Conservation (phyloP, 331 rosid genomes). For the Acacia concinna region DNA sequence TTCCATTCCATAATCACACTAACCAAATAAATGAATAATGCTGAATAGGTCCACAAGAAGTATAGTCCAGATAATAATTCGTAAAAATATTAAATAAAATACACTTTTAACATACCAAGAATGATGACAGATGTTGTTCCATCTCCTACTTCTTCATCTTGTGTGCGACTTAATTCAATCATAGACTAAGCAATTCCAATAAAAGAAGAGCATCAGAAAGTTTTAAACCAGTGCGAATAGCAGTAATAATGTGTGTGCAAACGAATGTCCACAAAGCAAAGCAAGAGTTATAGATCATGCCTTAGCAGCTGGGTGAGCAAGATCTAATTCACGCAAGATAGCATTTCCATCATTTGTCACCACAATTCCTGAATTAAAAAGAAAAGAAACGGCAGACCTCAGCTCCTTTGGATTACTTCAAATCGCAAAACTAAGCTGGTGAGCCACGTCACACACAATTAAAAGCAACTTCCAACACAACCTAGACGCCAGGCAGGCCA, state of each 20-base stretch:
- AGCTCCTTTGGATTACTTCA: neutral
- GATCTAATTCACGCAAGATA: slow-evolving; percentile 86
- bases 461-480: slow-evolving; percentile 12
- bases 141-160: slow-evolving; percentile 90
- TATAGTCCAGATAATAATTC: neutral
- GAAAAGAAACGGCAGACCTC: neutral
- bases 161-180: slow-evolving; percentile 96
- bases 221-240: slow-evolving; percentile 12
- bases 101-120: slow-evolving; percentile 60
- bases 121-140: slow-evolving; percentile 95
- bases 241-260: neutral
- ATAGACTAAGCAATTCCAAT: slow-evolving; percentile 64
- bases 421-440: neutral
- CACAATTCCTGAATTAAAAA: slow-evolving; percentile 66
- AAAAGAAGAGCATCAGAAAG: slow-evolving; percentile 22
- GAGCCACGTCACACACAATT: neutral
- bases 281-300: slow-evolving; percentile 39
- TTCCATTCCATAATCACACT: slow-evolving; percentile 25
- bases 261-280: slow-evolving; percentile 6
- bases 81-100: neutral
- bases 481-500: slow-evolving; percentile 5
- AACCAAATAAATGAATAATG: neutral
- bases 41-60: neutral
- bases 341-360: slow-evolving; percentile 97
- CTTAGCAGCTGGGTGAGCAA: slow-evolving; percentile 99